Conservation (phyloP, 441 rosid genomes). For the Sinapis alba region DNA sequence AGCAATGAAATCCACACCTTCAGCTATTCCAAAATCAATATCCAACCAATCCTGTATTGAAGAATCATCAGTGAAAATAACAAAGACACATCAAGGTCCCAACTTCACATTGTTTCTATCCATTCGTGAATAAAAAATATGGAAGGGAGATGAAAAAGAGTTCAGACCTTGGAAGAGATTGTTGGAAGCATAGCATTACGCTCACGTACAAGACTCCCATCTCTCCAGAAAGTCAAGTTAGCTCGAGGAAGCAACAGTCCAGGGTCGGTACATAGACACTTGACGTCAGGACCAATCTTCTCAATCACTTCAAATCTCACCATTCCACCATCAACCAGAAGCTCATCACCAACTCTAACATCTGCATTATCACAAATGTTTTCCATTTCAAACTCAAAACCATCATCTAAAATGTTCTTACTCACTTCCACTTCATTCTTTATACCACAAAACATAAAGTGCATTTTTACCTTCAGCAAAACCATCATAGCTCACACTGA, state of each 20-base stretch:
- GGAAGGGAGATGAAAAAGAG: neutral
- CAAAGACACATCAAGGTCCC: neutral
- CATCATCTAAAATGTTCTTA: neutral
- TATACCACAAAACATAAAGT: neutral
- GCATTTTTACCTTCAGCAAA: slow-evolving; percentile 82
- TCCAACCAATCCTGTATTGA: slow-evolving; percentile 91
- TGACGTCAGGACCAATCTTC: slow-evolving; percentile 95
- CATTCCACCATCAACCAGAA: slow-evolving; percentile 98
- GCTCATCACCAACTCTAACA: slow-evolving; percentile 90
- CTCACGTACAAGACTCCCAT: slow-evolving; percentile 89
- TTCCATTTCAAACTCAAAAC: neutral
- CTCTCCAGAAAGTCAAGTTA: slow-evolving; percentile 94
- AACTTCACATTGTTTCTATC: neutral
- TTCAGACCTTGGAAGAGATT: slow-evolving; percentile 80
- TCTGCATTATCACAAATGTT: slow-evolving; percentile 46
- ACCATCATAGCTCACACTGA: slow-evolving; percentile 91
- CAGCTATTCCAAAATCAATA: slow-evolving; percentile 43
- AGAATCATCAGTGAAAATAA: neutral
- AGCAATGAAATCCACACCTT: slow-evolving; percentile 96
- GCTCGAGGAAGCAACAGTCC: slow-evolving; percentile 95
- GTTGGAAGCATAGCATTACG: slow-evolving; percentile 98
- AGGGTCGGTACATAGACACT: slow-evolving; percentile 89
- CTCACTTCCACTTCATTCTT: neutral
- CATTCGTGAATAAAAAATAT: neutral
- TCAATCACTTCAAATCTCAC: slow-evolving; percentile 96